Evolutionary conservation across 306 rosid species (phyloP), one percentile per base, ranked within the genome.

Genomic region (Trifolium fragiferum): DNA sequence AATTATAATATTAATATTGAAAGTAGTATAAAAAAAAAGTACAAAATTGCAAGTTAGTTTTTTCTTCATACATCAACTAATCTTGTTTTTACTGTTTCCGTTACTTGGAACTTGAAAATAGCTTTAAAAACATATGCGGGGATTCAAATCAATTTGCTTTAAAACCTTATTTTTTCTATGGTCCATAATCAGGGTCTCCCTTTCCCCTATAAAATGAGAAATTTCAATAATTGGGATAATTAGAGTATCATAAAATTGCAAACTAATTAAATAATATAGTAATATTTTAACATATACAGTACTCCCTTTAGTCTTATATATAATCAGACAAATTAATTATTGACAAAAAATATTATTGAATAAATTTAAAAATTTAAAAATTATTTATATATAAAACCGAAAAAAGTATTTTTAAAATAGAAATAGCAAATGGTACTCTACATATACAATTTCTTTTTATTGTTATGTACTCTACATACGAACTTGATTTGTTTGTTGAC

Each of bases 61-160:
- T 25, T 16, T 12, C 13, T 16, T 3, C 13, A n/a, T n/a, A 13
- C 1, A 44, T 12, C 50, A 5, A 44, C 3, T 44, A 5, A 12
- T 3, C 12, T 43, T 43, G 46, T 11, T 11, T 43, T 43, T 6
- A 43, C n/a, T 43, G 47, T 12, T 58, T 13, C 16, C 2, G 6
- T 60, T 30, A 32, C 66, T 61, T 61, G 43, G 43, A 32, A 15
- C 40, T 30, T 60, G 41, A 2, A 57, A 57, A 4, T 16, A 25
- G 35, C 46, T 38, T 20, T 9, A 46, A 13, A 21, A 20, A 33
- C 43, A 19, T 5, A 66, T 9, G 72, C 35, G n/a, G 7, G 10
- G 74, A 30, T 51, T 50, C 58, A 76, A 55, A 41, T 41, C 59
- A 57, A 68, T 57, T 61, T 23, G 63, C 44, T 59, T 59, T 8